These are phyloP conservation scores for Petunia secreta DNA, from an alignment of 257 asterid species.

Conservation along the genomic window DNA sequence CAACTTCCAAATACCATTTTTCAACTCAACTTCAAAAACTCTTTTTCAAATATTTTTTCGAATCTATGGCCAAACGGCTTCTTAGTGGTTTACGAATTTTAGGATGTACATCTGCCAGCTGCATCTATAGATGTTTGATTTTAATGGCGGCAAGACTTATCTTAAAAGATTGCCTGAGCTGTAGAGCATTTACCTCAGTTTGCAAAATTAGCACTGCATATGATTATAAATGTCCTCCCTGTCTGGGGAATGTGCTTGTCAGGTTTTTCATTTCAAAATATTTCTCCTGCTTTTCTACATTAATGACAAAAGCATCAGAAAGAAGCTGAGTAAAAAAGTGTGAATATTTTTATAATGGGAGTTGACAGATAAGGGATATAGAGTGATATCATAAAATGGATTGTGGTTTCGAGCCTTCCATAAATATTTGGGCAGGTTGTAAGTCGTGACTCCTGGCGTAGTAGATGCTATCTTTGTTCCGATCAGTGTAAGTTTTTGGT, in stretches of 20 bases:
- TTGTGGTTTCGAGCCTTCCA: background rate
- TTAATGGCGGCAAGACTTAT: too few species aligned
- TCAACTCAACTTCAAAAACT: too few species aligned
- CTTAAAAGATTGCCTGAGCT: background rate
- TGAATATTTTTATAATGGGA: background rate
- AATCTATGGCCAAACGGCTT: too few species aligned
- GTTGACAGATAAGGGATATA: background rate
- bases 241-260: background rate
- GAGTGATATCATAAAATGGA: background rate
- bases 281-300: background rate
- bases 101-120: background rate
- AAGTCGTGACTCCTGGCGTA: background rate
- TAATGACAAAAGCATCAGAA: background rate
- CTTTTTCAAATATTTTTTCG: too few species aligned
- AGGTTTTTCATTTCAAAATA: background rate
- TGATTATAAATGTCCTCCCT: background rate
- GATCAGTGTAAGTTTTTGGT: background rate
- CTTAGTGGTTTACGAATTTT: background rate
- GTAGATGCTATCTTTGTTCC: background rate
- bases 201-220: conserved; percentile 4
- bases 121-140: background rate
- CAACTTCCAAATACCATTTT: too few species aligned
- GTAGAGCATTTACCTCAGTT: background rate
- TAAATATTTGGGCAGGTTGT: background rate
- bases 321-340: background rate